Evolutionary conservation across 2,329 filamentous ascomycete genomes (phyloP).

Genomic region (Sclerotinia minor): DNA sequence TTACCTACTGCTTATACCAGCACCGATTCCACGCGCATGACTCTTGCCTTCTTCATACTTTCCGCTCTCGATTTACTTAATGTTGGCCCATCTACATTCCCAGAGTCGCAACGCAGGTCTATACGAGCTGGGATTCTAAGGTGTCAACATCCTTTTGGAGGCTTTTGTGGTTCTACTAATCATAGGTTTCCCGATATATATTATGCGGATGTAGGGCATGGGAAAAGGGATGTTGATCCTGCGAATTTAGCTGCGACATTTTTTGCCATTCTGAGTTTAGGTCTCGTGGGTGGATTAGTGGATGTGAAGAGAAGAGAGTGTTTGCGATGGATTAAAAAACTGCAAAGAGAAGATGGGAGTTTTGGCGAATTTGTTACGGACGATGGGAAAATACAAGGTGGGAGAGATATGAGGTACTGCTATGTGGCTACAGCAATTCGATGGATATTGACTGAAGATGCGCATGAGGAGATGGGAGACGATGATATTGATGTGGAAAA

Average conservation of each 20-base stretch:
- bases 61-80: slow-evolving; percentile 81
- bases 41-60: slow-evolving; percentile 85
- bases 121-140: slow-evolving; percentile 77
- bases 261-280: slow-evolving; percentile 78
- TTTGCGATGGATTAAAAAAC: slow-evolving; percentile 68
- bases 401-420: slow-evolving; percentile 82
- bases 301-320: slow-evolving; percentile 68
- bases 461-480: slow-evolving; percentile 51
- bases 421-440: slow-evolving; percentile 80
- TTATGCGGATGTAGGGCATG: slow-evolving; percentile 43
- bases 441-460: slow-evolving; percentile 72
- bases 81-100: slow-evolving; percentile 55
- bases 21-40: slow-evolving; percentile 88
- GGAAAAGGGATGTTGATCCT: slow-evolving; percentile 64
- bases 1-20: slow-evolving; percentile 82
- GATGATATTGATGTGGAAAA: slow-evolving; percentile 73
- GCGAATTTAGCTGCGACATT: slow-evolving; percentile 85
- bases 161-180: slow-evolving; percentile 84
- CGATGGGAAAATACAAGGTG: slow-evolving; percentile 65
- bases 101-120: slow-evolving; percentile 50
- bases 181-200: slow-evolving; percentile 48
- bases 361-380: slow-evolving; percentile 79
- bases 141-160: slow-evolving; percentile 82
- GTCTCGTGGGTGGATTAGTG: slow-evolving; percentile 58
- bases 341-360: slow-evolving; percentile 84